Evolutionary conservation across 2,329 filamentous ascomycete genomes (phyloP), one percentile per base, ranked within the genome.

Genomic region (Macrophomina tecta): DNA sequence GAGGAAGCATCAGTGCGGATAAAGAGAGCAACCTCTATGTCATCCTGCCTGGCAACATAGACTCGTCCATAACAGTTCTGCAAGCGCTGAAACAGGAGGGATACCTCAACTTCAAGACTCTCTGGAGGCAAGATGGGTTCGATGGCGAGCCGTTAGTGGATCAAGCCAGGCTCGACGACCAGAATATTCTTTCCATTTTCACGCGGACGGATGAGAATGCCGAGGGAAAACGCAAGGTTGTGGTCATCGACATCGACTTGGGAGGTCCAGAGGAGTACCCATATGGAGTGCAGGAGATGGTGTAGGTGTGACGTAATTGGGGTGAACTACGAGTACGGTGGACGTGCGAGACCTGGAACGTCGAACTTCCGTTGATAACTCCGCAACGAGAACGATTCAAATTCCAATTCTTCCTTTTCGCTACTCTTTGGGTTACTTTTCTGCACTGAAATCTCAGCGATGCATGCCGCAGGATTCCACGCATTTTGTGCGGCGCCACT

Each of bases 231-330:
- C 63, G 63, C 40, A 28, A 48, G 40, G 36, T 65, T 28, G 63
- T 58, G 38, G 63, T 65, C 30, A 46, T 65, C 14, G 63, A 65
- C 9, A 34, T 65, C 42, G 63, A 65, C 30, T 14, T 65, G 32
- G 42, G 45, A 8, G 40, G 36, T 12, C 36, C 36, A 38, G 36
- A 38, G 11, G 36, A 38, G 36, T 38, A 38, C 36, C 36, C 36
- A 8, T 38, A 38, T 12, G 36, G 36, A 38, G 1, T 38, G 36
- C 36, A 38, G 36, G 7, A 16, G 18, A 42, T 61, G 56, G 11
- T 23, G 58, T 62, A 16, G n/a, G 5, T 38, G 32, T 62, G 58
- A 49, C 45, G 58, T 62, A 60, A 46, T 45, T 30, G 38, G 23
- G n/a, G 9, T 23, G 23, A 23, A 3, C 23, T 23, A 23, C 23